Percentiles rank a stretch among this genome's conserved stretches.
Conservation (phyloP, 768 basidiomycete genomes). For the Lactarius sp. region DNA sequence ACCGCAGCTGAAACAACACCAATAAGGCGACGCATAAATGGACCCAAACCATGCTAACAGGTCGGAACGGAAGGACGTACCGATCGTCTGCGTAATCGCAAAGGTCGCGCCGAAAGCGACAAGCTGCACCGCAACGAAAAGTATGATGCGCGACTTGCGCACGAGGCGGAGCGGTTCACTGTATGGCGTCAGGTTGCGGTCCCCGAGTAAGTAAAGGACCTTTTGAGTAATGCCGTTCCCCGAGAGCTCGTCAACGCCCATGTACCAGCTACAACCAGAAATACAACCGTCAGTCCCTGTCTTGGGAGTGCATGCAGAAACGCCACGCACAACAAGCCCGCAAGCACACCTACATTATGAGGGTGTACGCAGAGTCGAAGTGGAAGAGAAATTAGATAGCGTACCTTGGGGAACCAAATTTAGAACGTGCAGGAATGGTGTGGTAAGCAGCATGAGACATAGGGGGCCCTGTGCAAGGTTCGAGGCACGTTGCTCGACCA, state of each 20-base stretch:
- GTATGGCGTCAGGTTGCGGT: conserved; percentile 53
- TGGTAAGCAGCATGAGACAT: conserved; percentile 73
- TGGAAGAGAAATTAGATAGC: conserved; percentile 31
- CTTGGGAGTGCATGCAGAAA: background rate
- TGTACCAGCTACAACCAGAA: conserved; percentile 63
- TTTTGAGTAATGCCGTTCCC: conserved; percentile 81
- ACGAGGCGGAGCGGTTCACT: conserved; percentile 73
- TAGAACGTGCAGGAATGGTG: conserved; percentile 78
- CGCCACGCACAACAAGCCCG: conserved; percentile 72
- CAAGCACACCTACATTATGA: conserved; percentile 54
- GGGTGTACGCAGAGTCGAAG: conserved; percentile 2
- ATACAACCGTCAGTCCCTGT: background rate
- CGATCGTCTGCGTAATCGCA: conserved; percentile 85
- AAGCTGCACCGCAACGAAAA: conserved; percentile 74
- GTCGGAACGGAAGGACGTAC: conserved; percentile 36
- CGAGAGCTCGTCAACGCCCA: conserved; percentile 79
- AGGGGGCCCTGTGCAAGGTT: conserved; percentile 81
- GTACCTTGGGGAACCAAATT: conserved; percentile 62
- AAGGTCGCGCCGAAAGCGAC: conserved; percentile 84
- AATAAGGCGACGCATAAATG: background rate
- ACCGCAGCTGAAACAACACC: conserved; percentile 58
- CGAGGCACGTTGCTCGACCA: conserved; percentile 91
- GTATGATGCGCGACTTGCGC: conserved; percentile 62
- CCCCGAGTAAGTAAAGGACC: conserved; percentile 73
- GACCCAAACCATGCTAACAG: background rate